Base-by-base conservation (phyloP, 306 rosid species). In the Geum urbanum region DNA sequence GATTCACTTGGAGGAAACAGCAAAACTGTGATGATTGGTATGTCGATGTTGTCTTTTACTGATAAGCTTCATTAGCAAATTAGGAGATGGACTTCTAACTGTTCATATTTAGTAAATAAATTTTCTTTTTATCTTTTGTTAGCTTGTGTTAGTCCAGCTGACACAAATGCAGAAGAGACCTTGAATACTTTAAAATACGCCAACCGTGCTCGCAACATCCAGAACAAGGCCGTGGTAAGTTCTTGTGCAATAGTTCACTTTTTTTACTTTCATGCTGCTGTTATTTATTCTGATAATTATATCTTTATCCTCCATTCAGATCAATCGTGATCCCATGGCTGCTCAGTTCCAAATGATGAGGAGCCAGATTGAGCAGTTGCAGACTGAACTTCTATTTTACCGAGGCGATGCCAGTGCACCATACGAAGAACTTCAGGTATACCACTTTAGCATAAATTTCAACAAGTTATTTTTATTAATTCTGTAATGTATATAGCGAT, bases 101-200 rank as follows among this genome's bases (percentile, higher is more conserved):
- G 8, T 12, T 15, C 45, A 8, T 2, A 58, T 54, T 49, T 7
- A 13, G 48, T 10, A 22, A 46, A 13, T 46, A 62, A 67, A 5
- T 54, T 72, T 16, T 79, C 69, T 65, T 70, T 14, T 78, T 72
- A 57, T 60, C 62, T 67, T 67, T 46, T 18, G 14, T 68, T 77
- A 95, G 99, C 99, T 58, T 95, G 99, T 82, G 99, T 89, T 69
- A 95, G 99, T 80, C 99, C 99, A 39, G 99, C 99, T 14, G 99
- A 95, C 73, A 85, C 99, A 65, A 95, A 95, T 86, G 97, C 96
- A 15, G 99, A 95, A 76, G 97, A 91, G 77, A 95, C 97, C 10
- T 71, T 95, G 74, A 91, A 95, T 72, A 91, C 99, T n/a, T 79
- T 95, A n/a, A 95, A 95, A 82, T 95, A 95, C 69, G 97, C 99